These are phyloP conservation scores for Pisolithus orientalis DNA, from an alignment of 768 basidiomycete species.

Conservation along the genomic window DNA sequence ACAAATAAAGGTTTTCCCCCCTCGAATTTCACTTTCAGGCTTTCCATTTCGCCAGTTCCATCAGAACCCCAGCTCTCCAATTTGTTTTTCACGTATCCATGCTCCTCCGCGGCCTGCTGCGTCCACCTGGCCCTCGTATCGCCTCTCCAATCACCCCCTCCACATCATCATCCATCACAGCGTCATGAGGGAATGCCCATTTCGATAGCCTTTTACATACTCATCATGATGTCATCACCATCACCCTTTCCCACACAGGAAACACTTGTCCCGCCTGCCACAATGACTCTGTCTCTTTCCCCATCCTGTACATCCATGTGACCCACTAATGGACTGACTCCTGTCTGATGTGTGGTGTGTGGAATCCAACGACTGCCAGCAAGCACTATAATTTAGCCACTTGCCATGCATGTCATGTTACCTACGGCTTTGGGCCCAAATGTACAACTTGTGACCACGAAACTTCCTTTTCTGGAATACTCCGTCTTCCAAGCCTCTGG, in stretches of 20 bases:
- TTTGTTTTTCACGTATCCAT: not conserved
- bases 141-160: not conserved
- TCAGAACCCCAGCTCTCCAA: not conserved
- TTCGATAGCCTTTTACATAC: constrained; percentile 1
- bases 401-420: not conserved
- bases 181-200: not conserved
- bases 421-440: not conserved
- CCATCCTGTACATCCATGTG: not conserved
- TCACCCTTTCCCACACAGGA: not conserved
- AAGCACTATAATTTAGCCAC: not conserved
- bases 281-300: not conserved
- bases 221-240: not conserved
- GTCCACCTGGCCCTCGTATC: constrained; percentile 1
- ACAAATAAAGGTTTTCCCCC: not conserved
- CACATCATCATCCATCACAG: not conserved
- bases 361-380: not conserved
- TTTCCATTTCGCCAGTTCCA: not conserved
- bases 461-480: constrained; percentile 8
- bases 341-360: not conserved
- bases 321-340: not conserved
- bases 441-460: not conserved
- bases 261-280: not conserved
- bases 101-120: not conserved
- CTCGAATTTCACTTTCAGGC: not conserved
- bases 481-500: not conserved